A percentile compares a stretch with the other conserved stretches of the same genome.
Conservation (phyloP, 768 basidiomycete genomes). For the Mrakia frigida region DNA sequence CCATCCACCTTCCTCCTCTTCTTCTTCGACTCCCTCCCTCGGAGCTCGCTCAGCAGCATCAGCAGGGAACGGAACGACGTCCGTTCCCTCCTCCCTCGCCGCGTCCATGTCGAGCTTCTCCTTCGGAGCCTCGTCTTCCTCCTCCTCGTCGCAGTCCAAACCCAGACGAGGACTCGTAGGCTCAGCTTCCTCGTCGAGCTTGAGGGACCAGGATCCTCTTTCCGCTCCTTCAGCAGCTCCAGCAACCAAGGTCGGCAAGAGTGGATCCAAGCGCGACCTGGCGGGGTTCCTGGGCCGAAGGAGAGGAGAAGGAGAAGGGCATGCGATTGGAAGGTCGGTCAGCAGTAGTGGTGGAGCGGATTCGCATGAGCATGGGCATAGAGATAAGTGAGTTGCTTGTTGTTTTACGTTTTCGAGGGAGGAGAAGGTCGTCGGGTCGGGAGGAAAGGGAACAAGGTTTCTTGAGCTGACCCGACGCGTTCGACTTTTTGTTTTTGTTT, state of each 20-base stretch:
- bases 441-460: too few species aligned
- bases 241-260: neutral
- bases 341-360: neutral
- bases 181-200: neutral
- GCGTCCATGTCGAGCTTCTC: constrained; percentile 5
- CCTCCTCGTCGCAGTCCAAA: neutral
- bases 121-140: neutral
- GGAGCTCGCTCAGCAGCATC: neutral
- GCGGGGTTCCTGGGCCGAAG: constrained; percentile 6
- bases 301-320: neutral
- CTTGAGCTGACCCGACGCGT: neutral
- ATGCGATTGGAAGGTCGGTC: neutral
- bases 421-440: neutral
- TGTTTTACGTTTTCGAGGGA: neutral
- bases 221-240: neutral
- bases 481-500: neutral
- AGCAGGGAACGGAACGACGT: neutral
- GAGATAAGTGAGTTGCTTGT: neutral
- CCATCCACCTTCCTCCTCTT: neutral
- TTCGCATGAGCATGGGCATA: neutral
- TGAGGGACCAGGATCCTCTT: constrained; percentile 9
- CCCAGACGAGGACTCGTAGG: neutral
- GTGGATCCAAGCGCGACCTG: neutral
- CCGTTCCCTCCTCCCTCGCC: neutral
- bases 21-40: neutral